Base-by-base conservation (phyloP, 2,329 filamentous ascomycete species). In the Colletotrichum sp. region DNA sequence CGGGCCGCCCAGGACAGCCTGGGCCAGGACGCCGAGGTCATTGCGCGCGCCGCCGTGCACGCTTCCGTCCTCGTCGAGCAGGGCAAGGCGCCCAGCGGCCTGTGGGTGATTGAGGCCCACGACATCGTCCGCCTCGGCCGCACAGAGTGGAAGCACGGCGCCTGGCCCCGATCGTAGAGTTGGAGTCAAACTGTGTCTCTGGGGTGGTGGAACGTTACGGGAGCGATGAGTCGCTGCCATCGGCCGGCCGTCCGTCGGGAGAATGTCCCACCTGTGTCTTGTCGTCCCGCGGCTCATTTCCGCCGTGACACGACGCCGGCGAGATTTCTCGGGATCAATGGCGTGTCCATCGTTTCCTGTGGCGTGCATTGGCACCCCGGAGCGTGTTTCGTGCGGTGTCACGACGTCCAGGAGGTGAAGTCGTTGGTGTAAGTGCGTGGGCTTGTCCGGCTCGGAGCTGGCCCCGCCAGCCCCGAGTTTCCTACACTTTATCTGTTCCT, bases 21-120 rank as follows among this genome's bases (percentile, higher is more conserved):
- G 83, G 94, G 92, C 3, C 94, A 97, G 85, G 94, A 97, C 67
- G 92, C 91, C 7, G 90, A 93, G 71, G 90, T 94, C 38, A 95
- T 98, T 84, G 94, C 87, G 4, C 88, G 89, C 77, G 93, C 94
- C 15, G 93, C 93, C 5, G 90, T 94, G 4, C 86, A 85, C 66
- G 94, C 93, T 2, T 89, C 87, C 10, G 80, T 90, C 78, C 82
- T 93, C 67, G 92, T 91, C 1, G 87, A 87, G 76, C 87, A 91
- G 83, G 91, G 91, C 73, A 91, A 89, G 83, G 90, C 89, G n/a
- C 89, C 87, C 70, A 87, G 81, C 83, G 91, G 88, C 87, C 91
- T 83, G 76, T 94, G 93, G 93, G 80, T 91, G 12, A 26, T 96
- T 34, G 88, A 89, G 48, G 84, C 88, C 79, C 81, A 80, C 24